Base-by-base conservation (phyloP, 2,329 filamentous ascomycete genomes). In the Monilinia fructigena region DNA sequence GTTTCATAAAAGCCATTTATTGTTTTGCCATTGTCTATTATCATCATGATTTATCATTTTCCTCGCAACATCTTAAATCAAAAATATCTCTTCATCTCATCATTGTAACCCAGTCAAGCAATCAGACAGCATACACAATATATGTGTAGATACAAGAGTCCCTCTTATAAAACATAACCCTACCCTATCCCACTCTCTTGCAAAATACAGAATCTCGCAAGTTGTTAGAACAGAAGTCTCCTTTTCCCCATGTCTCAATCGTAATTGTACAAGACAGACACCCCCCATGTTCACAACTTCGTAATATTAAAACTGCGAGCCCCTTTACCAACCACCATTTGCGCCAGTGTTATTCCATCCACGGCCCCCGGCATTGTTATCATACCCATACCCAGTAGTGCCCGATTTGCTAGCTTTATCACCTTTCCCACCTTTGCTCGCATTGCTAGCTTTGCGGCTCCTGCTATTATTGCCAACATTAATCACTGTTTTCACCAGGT, bases 301-400 rank as follows among this genome's bases (percentile, higher is more conserved):
- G 20, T 20, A 12, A 26, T 5, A 50, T 6, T 26, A 4, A 64
- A n/a, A 16, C 16, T 50, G 8, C 26, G 28, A 48, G 45, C 28
- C 0, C 31, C 12, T 38, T 23, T 50, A 60, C 58, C 58, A 60
- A 4, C 58, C 58, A 38, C 31, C 45, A 60, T 20, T 23, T 5
- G n/a, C 18, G 8, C 58, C 45, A 38, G 58, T 50, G 14, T 38
- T 48, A 38, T 50, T 60, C 58, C 58, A 60, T 50, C 45, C 58
- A 50, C 42, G 35, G 16, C 56, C 42, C 1, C 58, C n/a, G 11
- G 45, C 20, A 38, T 38, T 50, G 0, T 60, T 60, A 26, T 50
- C 45, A 60, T 26, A 38, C 4, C 58, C 45, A 60, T 26, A 38
- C 14, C 58, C 58, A 10, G 28, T 50, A 50, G 35, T 38, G 10